Base-by-base conservation (phyloP, 2,329 filamentous ascomycete species). In the Pseudogymnoascus sp. region DNA sequence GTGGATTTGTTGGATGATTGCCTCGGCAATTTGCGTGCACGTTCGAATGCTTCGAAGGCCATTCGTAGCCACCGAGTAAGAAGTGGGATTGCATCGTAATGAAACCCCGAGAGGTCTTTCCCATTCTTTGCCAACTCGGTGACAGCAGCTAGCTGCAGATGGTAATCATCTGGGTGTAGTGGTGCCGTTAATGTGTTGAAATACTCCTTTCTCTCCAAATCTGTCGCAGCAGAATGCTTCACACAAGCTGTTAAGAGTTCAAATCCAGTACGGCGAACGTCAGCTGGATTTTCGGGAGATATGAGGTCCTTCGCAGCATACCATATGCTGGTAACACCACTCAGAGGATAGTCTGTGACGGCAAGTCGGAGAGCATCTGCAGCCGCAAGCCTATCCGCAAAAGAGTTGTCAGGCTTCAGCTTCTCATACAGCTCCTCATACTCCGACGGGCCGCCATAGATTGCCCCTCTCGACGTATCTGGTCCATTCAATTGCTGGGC, bases 251-350 rank as follows among this genome's bases (percentile, higher is more conserved):
- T 83, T 45, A 90, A 74, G 10, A 90, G 79, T 66, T 84, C 82
- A 81, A 86, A 89, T 16, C 85, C 87, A n/a, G 83, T 81, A 59
- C 75, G 74, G 26, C 87, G 81, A 66, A 81, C 80, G 29, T 78
- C 72, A 4, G 71, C 71, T n/a, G 83, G 73, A 62, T 87, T 86
- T 21, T 75, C 72, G 6, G 80, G 74, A 29, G 86, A 79, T 63
- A 89, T 84, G 63, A 89, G 76, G 68, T 89, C 85, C 70, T 85
- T 86, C 52, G 80, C 84, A 12, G 84, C 83, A 66, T 84, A 81
- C 84, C 86, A 89, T 63, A 89, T 85, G 61, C 67, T 69, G 12
- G 69, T 69, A 6, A 73, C 68, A 60, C 69, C 68, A 63, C 67
- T 72, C 10, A 87, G 74, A 4, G 84, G 82, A 68, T 83, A 84